These are phyloP conservation scores for Chalaropsis ovoidea DNA, from an alignment of 2,329 filamentous ascomycete genomes.

Conservation along the genomic window DNA sequence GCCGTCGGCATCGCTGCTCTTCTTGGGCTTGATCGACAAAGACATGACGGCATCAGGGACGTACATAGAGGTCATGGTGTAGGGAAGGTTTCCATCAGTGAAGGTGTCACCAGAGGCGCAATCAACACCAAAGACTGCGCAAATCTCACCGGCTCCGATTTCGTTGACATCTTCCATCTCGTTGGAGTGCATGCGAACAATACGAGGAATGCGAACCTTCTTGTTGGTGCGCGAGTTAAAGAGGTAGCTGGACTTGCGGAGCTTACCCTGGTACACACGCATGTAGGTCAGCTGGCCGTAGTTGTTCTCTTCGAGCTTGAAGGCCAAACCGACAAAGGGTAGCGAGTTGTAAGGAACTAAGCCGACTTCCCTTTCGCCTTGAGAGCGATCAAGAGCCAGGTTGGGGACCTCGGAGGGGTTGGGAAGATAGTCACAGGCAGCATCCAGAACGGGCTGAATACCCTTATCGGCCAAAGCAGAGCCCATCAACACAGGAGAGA, in stretches of 20 bases:
- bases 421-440: constrained; percentile 89
- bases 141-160: constrained; percentile 93
- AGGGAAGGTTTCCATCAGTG: constrained; percentile 83
- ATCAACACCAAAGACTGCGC: constrained; percentile 94
- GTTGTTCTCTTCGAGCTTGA: constrained; percentile 98
- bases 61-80: constrained; percentile 96
- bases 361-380: constrained; percentile 68
- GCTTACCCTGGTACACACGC: constrained; percentile 87
- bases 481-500: constrained; percentile 92
- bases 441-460: constrained; percentile 93
- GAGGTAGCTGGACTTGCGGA: constrained; percentile 80
- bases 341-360: constrained; percentile 87
- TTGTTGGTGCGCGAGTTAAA: constrained; percentile 92
- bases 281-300: constrained; percentile 98
- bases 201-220: constrained; percentile 91
- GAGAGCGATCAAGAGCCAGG: constrained; percentile 72
- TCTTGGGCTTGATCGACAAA: constrained; percentile 91
- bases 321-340: constrained; percentile 89
- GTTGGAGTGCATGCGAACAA: constrained; percentile 98
- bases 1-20: constrained; percentile 79
- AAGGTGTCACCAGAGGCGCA: constrained; percentile 97
- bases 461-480: constrained; percentile 90
- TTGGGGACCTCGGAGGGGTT: constrained; percentile 87
- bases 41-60: constrained; percentile 98
- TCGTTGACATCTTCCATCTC: constrained; percentile 96